phyloP scores from a whole-genome alignment of 163 green algal species.

The Coccomyxa subellipsoidea region DNA sequence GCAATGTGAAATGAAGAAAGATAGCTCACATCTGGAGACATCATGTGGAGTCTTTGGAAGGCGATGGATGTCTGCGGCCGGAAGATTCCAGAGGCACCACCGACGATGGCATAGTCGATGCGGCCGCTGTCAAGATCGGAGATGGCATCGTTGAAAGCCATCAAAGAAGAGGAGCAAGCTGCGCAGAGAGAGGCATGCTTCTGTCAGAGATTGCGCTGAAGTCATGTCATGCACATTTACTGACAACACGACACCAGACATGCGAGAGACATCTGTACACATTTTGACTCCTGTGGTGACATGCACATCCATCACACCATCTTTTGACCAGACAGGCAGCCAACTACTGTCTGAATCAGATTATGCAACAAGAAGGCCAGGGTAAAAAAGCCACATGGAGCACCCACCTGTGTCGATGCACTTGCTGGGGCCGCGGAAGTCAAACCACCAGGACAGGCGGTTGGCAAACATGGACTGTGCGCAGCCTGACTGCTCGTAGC shows the following conservation, averaged over 20 bases:
- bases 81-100: neutral
- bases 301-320: no score
- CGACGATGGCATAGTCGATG: constrained; percentile 15
- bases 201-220: neutral
- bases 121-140: constrained; percentile 7
- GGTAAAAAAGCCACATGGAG: neutral
- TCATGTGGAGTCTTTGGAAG: constrained; percentile 16
- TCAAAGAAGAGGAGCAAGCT: constrained; percentile 15
- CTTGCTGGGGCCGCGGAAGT: constrained; percentile 13
- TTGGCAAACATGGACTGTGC: constrained; percentile 14
- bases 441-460: constrained; percentile 14
- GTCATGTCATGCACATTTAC: neutral
- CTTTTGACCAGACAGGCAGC: neutral
- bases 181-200: neutral
- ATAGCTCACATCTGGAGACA: constrained; percentile 9
- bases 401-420: neutral
- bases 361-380: no score
- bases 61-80: neutral
- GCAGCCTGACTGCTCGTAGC: constrained; percentile 20
- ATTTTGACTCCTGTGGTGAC: no score
- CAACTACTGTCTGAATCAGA: neutral
- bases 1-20: no score
- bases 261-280: no score
- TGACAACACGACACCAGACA: no score
- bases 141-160: constrained; percentile 15